Base-by-base conservation (phyloP, 208 protist species). In the Strigomonas culicis region DNA sequence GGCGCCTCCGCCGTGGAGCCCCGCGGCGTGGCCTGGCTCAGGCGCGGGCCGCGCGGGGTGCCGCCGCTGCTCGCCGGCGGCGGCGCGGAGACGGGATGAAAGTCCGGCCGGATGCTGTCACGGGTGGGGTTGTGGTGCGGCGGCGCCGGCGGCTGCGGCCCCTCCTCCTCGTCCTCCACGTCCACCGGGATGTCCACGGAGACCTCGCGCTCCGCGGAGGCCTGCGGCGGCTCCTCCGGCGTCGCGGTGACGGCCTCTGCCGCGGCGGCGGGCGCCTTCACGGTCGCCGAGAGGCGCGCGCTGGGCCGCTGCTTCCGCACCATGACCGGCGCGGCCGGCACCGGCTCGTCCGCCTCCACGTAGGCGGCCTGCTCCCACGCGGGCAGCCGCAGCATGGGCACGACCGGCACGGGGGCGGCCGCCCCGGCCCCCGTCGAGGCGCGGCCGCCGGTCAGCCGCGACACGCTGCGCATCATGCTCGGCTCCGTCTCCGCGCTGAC, bases 71-170 rank as follows among this genome's bases (percentile, higher is more conserved):
- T 25, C 10, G 8, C 36, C 36, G 13, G 36, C 8, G 13, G 15
- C 24, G 10, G 25, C 22, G 49, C 52, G 52, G 15, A 58, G 11
- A 81, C 65, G 13, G 75, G 75, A 34, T 77, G 59, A 59, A 72
- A 81, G 46, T 66, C 71, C 17, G 76, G 76, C 31, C 63, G 63
- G 15, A 79, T 24, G 8, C 36, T 50, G 59, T 63, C 63, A 24
- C 72, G 63, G 3, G 49, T 53, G 15, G 57, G 65, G 32, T 61
- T 64, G 30, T n/a, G 63, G 4, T 58, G 44, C 31, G 28, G 25
- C 43, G 53, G 24, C 13, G 24, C 27, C n/a, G 57, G 63, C 15
- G 74, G 74, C 58, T 71, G 39, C 39, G 39, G 17, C 17, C 17
- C 39, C 39, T 30, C 49, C n/a, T 55, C 49, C 49, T 55, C 11